These are phyloP conservation scores for Aspergillus costaricaensis DNA, from an alignment of 2,329 filamentous ascomycete genomes.

Conservation along the genomic window DNA sequence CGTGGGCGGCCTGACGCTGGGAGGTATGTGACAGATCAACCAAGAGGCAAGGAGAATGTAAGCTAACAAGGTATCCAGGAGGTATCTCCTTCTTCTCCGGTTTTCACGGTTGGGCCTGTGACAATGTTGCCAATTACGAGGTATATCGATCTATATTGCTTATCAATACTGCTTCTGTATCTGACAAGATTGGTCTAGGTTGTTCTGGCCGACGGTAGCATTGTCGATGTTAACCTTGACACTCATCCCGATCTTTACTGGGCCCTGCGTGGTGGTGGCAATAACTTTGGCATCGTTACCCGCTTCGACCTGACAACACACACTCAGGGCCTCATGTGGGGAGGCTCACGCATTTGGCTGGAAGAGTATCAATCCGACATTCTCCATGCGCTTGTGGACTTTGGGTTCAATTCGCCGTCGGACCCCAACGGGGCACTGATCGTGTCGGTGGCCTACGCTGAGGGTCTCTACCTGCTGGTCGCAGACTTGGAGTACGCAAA, in stretches of 20 bases:
- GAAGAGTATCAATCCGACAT: constrained; percentile 31
- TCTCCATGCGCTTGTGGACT: constrained; percentile 36
- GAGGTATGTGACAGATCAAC: constrained; percentile 38
- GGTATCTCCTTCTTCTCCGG: constrained; percentile 14
- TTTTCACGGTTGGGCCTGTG: constrained; percentile 13
- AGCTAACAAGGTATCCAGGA: background rate
- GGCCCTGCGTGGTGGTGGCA: constrained; percentile 45
- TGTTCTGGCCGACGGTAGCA: constrained; percentile 14
- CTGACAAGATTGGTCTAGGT: constrained; percentile 1
- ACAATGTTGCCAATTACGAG: constrained; percentile 16
- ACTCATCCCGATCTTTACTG: constrained; percentile 42
- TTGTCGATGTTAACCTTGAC: constrained; percentile 35
- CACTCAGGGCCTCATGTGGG: constrained; percentile 43
- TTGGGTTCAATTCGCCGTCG: constrained; percentile 21
- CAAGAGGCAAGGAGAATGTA: constrained; percentile 14
- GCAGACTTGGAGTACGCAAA: constrained; percentile 43
- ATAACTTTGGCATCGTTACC: constrained; percentile 44
- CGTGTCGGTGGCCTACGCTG: constrained; percentile 32
- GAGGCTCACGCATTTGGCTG: constrained; percentile 36
- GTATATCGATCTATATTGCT: background rate
- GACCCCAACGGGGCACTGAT: constrained; percentile 40
- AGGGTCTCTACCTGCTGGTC: constrained; percentile 30
- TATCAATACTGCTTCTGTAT: too few species aligned
- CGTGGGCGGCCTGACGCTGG: constrained; percentile 25
- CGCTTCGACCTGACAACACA: constrained; percentile 45